Conservation (phyloP, 2,329 filamentous ascomycete species). For the Neospermospora avenae region DNA sequence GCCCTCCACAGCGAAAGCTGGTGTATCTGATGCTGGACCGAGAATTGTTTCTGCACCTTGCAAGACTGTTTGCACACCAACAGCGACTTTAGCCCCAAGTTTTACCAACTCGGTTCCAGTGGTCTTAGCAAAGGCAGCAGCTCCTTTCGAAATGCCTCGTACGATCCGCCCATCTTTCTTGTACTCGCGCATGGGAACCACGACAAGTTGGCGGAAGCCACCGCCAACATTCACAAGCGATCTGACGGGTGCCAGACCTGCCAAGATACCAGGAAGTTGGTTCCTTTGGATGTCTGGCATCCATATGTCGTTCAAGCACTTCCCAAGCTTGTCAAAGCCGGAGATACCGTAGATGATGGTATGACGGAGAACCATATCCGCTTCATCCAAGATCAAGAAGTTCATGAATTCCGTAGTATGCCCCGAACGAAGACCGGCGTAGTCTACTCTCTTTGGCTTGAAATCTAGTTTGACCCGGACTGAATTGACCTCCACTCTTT, state of each 20-base stretch:
- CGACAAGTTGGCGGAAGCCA: conserved; percentile 80
- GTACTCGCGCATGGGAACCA: conserved; percentile 89
- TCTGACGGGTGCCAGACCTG: conserved; percentile 84
- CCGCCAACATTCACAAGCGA: conserved; percentile 88
- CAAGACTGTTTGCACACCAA: conserved; percentile 90
- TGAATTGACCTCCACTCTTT: conserved; percentile 81
- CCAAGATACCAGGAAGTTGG: conserved; percentile 84
- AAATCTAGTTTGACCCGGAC: conserved; percentile 88
- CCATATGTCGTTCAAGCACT: conserved; percentile 94
- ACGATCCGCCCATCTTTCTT: conserved; percentile 90
- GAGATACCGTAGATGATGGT: conserved; percentile 90
- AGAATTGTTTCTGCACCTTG: conserved; percentile 85
- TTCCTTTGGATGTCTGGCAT: conserved; percentile 87
- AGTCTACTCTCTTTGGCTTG: conserved; percentile 97
- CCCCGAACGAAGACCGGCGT: conserved; percentile 85
- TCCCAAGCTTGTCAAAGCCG: conserved; percentile 85
- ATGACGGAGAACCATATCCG: conserved; percentile 80
- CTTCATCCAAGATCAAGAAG: conserved; percentile 86
- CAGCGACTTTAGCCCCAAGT: conserved; percentile 87
- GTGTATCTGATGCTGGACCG: conserved; percentile 38
- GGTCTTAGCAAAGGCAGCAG: conserved; percentile 83
- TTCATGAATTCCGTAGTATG: conserved; percentile 99
- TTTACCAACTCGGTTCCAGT: conserved; percentile 94
- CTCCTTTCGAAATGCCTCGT: conserved; percentile 87
- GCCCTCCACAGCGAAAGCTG: conserved; percentile 46